Base-by-base conservation (phyloP, 768 basidiomycete genomes). In the Amanita subjunquillea region DNA sequence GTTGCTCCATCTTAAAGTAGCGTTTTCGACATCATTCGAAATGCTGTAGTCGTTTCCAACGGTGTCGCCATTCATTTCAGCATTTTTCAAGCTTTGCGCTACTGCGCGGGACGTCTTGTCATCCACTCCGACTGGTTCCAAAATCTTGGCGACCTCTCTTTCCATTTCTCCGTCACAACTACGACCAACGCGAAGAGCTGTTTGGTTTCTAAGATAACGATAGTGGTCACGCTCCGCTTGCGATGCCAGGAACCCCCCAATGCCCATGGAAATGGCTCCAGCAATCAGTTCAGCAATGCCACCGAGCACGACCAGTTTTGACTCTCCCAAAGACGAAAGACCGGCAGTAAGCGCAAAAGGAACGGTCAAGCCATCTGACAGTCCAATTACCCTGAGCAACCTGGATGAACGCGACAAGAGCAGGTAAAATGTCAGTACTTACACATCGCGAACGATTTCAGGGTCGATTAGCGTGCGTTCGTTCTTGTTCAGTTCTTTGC, bases 181-280 rank as follows among this genome's bases (percentile, higher is more conserved):
- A 10, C 90, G 83, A 2, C 77, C 65, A n/a, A 98, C 93, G 29
- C 94, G 84, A 15, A 83, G 77, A 40, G 83, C 73, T 8, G 91
- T 94, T 55, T 83, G 78, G 37, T 78, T 75, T 27, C 75, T 79
- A 29, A 87, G 79, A 69, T 87, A 96, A 43, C 83, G 87, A 65
- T 86, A 94, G 67, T 96, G 88, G 65, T 97, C 95, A 43, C 93
- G 85, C 67, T 99, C 96, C 29, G 95, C 87, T 68, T 99, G 91
- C 1, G 94, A 92, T 2, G 93, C 93, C 46, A 99, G 84, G 77
- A 95, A 97, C 17, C 95, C 95, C 50, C 96, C 96, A 38, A 99
- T 88, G 55, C 96, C 96, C 95, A 99, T 99, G 2, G 89, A 92
- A 43, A 98, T 89, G 10, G 94, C 90, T 5, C 96, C 96, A 1